phyloP scores from a whole-genome alignment of 305 asterid species.

The Fraxinus sp. region DNA sequence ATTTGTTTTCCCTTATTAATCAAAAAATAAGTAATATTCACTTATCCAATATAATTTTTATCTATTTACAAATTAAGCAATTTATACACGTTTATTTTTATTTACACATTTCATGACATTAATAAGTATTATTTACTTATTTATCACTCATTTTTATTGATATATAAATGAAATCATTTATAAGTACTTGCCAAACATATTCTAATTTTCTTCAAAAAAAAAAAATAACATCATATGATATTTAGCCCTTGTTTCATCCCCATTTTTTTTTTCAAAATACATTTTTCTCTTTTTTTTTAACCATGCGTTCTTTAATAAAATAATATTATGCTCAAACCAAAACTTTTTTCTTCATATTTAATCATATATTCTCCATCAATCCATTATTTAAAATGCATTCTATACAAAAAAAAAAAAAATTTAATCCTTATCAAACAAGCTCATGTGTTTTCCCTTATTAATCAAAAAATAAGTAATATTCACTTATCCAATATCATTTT shows the following conservation, averaged over 20 bases:
- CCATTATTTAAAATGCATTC: not conserved
- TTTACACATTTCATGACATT: not conserved
- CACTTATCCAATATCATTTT: not conserved
- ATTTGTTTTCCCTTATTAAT: not conserved
- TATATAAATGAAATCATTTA: not conserved
- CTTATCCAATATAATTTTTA: not conserved
- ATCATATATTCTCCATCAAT: not conserved
- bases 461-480: not conserved
- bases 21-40: not conserved
- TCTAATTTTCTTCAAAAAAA: not conserved
- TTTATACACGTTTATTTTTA: not conserved
- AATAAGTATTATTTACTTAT: not conserved
- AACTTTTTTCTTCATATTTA: not conserved
- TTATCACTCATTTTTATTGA: not conserved
- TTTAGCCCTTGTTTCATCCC: not conserved
- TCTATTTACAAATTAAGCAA: not conserved
- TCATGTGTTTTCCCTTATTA: not conserved
- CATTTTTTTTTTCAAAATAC: not conserved
- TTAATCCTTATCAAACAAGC: too few relatives aligned
- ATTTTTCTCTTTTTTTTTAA: not conserved
- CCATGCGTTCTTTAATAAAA: not conserved
- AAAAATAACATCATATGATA: not conserved
- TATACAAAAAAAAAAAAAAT: not conserved
- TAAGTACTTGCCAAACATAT: not conserved
- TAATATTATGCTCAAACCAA: not conserved